phyloP scores from a whole-genome alignment of 768 basidiomycete genomes.

The Clathrus columnatus region DNA sequence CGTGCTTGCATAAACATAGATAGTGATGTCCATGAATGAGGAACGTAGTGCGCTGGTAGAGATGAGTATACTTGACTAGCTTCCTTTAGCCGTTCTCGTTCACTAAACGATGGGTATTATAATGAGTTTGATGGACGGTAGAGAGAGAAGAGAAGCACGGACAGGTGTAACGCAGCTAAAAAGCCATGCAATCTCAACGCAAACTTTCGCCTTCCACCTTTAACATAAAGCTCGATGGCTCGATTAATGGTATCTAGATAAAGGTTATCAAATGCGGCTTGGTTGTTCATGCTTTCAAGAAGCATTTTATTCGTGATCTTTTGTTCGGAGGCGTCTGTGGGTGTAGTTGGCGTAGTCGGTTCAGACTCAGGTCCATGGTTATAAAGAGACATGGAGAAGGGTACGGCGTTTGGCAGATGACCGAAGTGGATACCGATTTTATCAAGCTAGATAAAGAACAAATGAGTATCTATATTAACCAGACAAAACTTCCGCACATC shows the following conservation, averaged over 20 bases:
- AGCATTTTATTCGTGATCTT: slow-evolving; percentile 56
- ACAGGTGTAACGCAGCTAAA: slow-evolving; percentile 87
- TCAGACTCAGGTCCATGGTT: not conserved
- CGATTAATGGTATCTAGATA: slow-evolving; percentile 71
- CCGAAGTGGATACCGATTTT: slow-evolving; percentile 67
- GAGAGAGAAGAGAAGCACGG: slow-evolving; percentile 24
- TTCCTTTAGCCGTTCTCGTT: slow-evolving; percentile 51
- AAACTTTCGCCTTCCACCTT: slow-evolving; percentile 76
- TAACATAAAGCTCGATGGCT: slow-evolving; percentile 77
- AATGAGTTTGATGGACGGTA: slow-evolving; percentile 1
- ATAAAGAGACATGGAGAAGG: slow-evolving; percentile 51
- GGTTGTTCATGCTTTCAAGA: slow-evolving; percentile 43
- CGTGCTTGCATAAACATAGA: slow-evolving; percentile 72
- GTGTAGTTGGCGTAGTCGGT: slow-evolving; percentile 12
- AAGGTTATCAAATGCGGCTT: slow-evolving; percentile 62
- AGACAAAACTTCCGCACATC: slow-evolving; percentile 11
- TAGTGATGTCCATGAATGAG: slow-evolving; percentile 71
- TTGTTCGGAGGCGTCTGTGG: slow-evolving; percentile 20
- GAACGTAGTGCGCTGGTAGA: slow-evolving; percentile 79
- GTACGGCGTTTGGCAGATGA: slow-evolving; percentile 61
- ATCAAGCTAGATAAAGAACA: slow-evolving; percentile 55
- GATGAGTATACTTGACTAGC: slow-evolving; percentile 69
- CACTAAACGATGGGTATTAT: slow-evolving; percentile 31
- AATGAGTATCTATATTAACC: slow-evolving; percentile 1
- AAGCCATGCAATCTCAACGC: slow-evolving; percentile 79